These are phyloP conservation scores for Saturnispora sanitii DNA, from an alignment of 805 yeast species.

Conservation along the genomic window DNA sequence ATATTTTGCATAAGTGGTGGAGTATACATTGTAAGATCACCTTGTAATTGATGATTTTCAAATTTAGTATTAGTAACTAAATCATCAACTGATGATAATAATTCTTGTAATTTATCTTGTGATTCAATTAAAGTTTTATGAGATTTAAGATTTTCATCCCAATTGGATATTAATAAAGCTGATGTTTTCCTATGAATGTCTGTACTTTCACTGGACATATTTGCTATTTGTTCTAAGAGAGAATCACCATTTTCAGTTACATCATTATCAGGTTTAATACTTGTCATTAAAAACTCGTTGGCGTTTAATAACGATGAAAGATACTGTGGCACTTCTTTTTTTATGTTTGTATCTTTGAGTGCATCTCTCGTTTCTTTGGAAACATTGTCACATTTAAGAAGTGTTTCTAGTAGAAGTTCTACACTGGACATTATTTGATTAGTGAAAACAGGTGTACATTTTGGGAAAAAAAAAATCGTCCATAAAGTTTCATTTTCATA, in stretches of 20 bases:
- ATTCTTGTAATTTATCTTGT: conserved; percentile 1
- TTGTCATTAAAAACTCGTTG: neutral
- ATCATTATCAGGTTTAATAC: neutral
- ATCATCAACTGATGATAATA: neutral
- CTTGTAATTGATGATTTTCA: neutral
- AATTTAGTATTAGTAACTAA: neutral
- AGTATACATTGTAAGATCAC: neutral
- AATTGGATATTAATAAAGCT: conserved; percentile 8
- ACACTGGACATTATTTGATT: conserved; percentile 28
- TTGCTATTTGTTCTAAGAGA: conserved; percentile 63
- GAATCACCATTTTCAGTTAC: conserved; percentile 21
- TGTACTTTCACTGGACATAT: conserved; percentile 31
- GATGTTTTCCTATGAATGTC: conserved; percentile 5
- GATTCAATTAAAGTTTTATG: conserved; percentile 4
- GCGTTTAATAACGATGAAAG: conserved; percentile 1
- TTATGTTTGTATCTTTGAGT: neutral
- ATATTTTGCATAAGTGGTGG: conserved; percentile 43
- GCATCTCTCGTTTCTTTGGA: neutral
- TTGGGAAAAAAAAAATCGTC: neutral
- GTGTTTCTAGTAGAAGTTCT: conserved; percentile 24
- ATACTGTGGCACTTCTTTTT: neutral
- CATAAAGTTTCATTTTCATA: neutral
- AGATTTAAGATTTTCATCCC: conserved; percentile 37
- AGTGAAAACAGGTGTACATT: conserved; percentile 24
- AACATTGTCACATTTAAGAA: conserved; percentile 14